Conservation (phyloP, 805 yeast species). For the Candida qinlingensis region DNA sequence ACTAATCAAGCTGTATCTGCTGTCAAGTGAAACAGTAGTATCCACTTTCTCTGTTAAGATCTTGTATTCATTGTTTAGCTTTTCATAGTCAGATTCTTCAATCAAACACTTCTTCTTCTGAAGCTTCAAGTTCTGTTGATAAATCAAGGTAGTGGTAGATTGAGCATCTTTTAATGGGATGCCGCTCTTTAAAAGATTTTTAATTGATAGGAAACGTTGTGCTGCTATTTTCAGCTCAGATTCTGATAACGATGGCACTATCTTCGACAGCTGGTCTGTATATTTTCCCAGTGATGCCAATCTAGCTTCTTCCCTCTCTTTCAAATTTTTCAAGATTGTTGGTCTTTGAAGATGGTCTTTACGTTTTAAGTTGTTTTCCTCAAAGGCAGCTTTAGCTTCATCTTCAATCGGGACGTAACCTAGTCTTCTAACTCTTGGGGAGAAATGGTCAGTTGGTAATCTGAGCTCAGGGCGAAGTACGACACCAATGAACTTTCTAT, state of each 20-base stretch:
- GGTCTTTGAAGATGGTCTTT: constrained; percentile 59
- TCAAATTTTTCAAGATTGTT: constrained; percentile 36
- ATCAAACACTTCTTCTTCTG: constrained; percentile 15
- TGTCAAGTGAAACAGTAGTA: constrained; percentile 42
- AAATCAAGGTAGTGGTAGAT: constrained; percentile 49
- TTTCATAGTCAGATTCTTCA: constrained; percentile 28
- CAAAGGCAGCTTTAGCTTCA: constrained; percentile 46
- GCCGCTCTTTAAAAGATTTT: constrained; percentile 57
- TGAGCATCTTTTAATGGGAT: constrained; percentile 49
- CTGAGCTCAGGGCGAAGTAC: constrained; percentile 58
- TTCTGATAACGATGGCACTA: constrained; percentile 24
- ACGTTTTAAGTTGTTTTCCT: constrained; percentile 58
- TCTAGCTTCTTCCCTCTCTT: constrained; percentile 38
- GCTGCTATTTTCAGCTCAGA: constrained; percentile 35
- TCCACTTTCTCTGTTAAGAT: constrained; percentile 36
- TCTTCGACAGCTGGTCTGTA: constrained; percentile 25
- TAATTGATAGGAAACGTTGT: constrained; percentile 48
- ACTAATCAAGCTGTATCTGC: constrained; percentile 34
- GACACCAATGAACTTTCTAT: constrained; percentile 84
- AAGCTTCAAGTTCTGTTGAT: constrained; percentile 36
- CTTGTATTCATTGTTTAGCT: constrained; percentile 28
- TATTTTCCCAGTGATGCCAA: constrained; percentile 27
- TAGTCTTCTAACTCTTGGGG: constrained; percentile 81
- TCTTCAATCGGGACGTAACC: constrained; percentile 59
- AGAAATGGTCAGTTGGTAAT: constrained; percentile 87